Evolutionary conservation across 441 rosid species (phyloP).

Genomic region (Populus trichocarpa): DNA sequence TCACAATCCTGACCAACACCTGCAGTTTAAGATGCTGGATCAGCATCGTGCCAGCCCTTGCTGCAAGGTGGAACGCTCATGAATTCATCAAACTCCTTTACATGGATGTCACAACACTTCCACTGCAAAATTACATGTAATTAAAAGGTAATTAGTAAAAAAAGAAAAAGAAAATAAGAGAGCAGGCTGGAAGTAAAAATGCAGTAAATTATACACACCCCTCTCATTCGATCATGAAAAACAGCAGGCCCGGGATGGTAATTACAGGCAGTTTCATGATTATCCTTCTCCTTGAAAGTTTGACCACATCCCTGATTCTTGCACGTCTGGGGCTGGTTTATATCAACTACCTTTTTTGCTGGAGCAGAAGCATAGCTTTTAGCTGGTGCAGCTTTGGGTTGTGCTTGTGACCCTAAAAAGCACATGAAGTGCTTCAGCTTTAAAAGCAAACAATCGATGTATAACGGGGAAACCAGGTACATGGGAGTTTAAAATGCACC

Average conservation of each 20-base stretch:
- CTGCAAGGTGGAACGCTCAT: slow-evolving; percentile 86
- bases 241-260: slow-evolving; percentile 95
- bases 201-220: slow-evolving; percentile 37
- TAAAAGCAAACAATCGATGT: not conserved
- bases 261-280: slow-evolving; percentile 77
- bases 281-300: slow-evolving; percentile 81
- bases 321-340: slow-evolving; percentile 76
- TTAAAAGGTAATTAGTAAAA: not conserved
- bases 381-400: slow-evolving; percentile 31
- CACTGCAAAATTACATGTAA: slow-evolving; percentile 48
- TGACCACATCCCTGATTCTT: slow-evolving; percentile 79
- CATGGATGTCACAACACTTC: slow-evolving; percentile 90
- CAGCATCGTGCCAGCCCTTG: slow-evolving; percentile 88
- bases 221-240: slow-evolving; percentile 85
- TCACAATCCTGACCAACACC: not conserved
- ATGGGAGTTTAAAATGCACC: not conserved
- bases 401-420: slow-evolving; percentile 59
- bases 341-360: slow-evolving; percentile 50
- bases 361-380: slow-evolving; percentile 34
- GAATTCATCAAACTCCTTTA: slow-evolving; percentile 94
- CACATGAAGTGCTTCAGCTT: slow-evolving; percentile 12
- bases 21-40: slow-evolving; percentile 16
- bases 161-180: not conserved
- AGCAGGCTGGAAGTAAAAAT: not conserved
- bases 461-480: not conserved